Evolutionary conservation across 768 basidiomycete genomes (phyloP).

Genomic region (Amanita pallidorosea): DNA sequence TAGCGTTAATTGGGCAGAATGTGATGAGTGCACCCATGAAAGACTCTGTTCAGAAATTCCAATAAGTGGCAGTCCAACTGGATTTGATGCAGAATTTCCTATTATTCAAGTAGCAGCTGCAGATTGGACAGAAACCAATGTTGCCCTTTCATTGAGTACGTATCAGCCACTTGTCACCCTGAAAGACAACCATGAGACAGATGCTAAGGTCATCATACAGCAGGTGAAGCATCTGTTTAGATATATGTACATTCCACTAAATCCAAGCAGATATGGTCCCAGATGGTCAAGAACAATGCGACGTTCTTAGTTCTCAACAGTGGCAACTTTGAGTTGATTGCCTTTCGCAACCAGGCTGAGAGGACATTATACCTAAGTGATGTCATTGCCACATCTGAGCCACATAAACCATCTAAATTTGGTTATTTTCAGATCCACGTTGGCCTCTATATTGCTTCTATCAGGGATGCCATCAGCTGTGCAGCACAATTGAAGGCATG

Average conservation of each 20-base stretch:
- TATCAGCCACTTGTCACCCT: background rate
- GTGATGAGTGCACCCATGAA: background rate
- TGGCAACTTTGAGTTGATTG: background rate
- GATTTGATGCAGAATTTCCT: background rate
- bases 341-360: background rate
- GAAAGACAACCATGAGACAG: background rate
- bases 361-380: background rate
- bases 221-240: background rate
- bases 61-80: background rate
- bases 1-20: background rate
- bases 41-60: background rate
- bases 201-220: background rate
- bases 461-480: background rate
- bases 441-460: background rate
- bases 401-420: background rate
- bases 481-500: background rate
- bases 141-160: too few species aligned
- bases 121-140: background rate
- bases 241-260: background rate
- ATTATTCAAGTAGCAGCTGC: background rate
- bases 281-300: background rate
- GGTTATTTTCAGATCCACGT: background rate
- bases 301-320: background rate
- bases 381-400: background rate
- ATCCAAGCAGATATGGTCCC: background rate